Evolutionary conservation across 1,139 yeast species (phyloP).

Genomic region (Lipomyces yarrowii): DNA sequence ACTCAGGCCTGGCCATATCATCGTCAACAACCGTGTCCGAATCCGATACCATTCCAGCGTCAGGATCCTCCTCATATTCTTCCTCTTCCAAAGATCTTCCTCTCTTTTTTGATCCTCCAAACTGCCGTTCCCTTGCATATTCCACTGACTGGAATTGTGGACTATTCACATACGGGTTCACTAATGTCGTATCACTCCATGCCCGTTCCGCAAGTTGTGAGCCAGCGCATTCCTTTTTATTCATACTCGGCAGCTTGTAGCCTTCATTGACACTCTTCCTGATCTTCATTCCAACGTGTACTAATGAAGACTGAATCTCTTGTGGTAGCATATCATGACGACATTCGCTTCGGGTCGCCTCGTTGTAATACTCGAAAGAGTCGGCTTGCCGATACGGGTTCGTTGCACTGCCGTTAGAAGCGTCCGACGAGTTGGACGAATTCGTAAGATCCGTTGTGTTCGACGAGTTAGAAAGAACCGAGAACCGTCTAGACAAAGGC

Average conservation of each 20-base stretch:
- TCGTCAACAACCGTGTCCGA: conserved; percentile 12
- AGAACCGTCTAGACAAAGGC: conserved; percentile 24
- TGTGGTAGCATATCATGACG: conserved; percentile 29
- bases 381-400: neutral
- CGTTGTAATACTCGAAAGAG: neutral
- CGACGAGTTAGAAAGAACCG: conserved; percentile 6
- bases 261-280: conserved; percentile 42
- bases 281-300: conserved; percentile 40
- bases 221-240: neutral
- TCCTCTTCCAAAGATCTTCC: neutral
- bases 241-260: conserved; percentile 33
- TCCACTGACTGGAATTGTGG: neutral
- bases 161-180: conserved; percentile 9
- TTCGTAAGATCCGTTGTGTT: neutral
- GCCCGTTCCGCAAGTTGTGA: neutral
- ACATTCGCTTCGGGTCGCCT: neutral
- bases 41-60: neutral
- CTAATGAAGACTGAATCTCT: conserved; percentile 37
- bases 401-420: neutral
- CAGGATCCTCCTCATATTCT: neutral
- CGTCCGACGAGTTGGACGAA: neutral
- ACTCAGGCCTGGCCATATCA: conserved; percentile 5
- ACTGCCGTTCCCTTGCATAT: neutral
- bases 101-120: neutral
- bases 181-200: conserved; percentile 5